Base-by-base conservation (phyloP, 257 asterid genomes). In the Gentiana straminea region DNA sequence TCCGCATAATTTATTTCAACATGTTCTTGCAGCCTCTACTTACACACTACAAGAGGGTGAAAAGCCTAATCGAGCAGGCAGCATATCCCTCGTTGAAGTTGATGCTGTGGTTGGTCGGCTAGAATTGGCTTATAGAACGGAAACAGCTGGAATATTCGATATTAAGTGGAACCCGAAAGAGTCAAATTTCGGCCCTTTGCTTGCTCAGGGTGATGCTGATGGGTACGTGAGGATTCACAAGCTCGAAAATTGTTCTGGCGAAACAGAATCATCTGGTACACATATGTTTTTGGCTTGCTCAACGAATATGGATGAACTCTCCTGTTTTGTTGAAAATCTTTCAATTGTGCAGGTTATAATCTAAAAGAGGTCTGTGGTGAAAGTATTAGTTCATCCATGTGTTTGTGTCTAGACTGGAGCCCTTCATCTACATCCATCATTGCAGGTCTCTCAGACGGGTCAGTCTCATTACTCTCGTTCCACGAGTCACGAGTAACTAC, bases 131-230 rank as follows among this genome's bases (percentile, higher is more conserved):
- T 77, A 81, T 53, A 70, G 64, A 65, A 70, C 77, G 9, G 83
- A 81, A 52, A 84, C 95, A 13, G 71, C 95, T 0, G 98, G 97
- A 5, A 72, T 87, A 55, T 87, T 92, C 32, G 98, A 92, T 69
- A 78, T 92, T 33, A 92, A 80, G 72, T 92, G 98, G 98, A 88
- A 81, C 66, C 84, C 90, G 1, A 49, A 45, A 8, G 60, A 64
- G 2, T 73, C 60, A 35, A 64, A 60, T 59, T 58, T n/a, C 0
- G 53, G 66, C 38, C 86, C 98, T 37, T 69, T 83, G 78, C 94
- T 92, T 68, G 93, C 94, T 73, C 97, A 92, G 73, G 98, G 97
- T 57, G 98, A 88, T 77, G 98, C 98, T 64, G 88, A 85, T 69
- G 97, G 97, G 52, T 74, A 52, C 75, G 72, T 83, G 45, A 75